These are phyloP conservation scores for Ceratocystis destructans DNA, from an alignment of 2,329 filamentous ascomycete genomes.

Conservation along the genomic window DNA sequence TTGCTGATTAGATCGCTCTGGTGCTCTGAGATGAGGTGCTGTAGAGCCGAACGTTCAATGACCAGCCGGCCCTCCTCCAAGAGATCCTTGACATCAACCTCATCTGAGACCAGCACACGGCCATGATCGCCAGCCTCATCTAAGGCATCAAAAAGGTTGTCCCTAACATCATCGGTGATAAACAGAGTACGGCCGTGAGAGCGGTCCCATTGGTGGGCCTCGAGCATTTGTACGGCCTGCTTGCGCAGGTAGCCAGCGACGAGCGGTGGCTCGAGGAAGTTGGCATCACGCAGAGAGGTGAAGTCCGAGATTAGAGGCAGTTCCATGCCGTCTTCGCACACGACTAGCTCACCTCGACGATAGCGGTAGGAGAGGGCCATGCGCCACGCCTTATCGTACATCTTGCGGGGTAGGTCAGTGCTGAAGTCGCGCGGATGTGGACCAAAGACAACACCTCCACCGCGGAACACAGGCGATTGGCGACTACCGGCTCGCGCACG, in stretches of 20 bases:
- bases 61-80: constrained; percentile 74
- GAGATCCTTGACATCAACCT: constrained; percentile 92
- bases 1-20: constrained; percentile 44
- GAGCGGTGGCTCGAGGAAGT: constrained; percentile 24
- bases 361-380: constrained; percentile 89
- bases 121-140: constrained; percentile 51
- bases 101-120: constrained; percentile 52
- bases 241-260: constrained; percentile 45
- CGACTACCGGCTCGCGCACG: constrained; percentile 63
- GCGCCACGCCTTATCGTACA: constrained; percentile 92
- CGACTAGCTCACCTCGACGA: constrained; percentile 68
- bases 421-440: constrained; percentile 84
- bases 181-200: constrained; percentile 58
- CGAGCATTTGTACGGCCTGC: constrained; percentile 55
- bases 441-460: constrained; percentile 82
- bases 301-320: constrained; percentile 44
- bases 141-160: constrained; percentile 54
- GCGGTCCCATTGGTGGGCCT: constrained; percentile 55
- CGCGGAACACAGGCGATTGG: constrained; percentile 68
- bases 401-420: constrained; percentile 68
- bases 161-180: constrained; percentile 49
- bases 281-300: constrained; percentile 27
- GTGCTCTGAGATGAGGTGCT: constrained; percentile 58
- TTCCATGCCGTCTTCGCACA: constrained; percentile 67
- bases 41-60: constrained; percentile 69